phyloP scores from a whole-genome alignment of 345 rosid species.

The Kernera saxatilis region DNA sequence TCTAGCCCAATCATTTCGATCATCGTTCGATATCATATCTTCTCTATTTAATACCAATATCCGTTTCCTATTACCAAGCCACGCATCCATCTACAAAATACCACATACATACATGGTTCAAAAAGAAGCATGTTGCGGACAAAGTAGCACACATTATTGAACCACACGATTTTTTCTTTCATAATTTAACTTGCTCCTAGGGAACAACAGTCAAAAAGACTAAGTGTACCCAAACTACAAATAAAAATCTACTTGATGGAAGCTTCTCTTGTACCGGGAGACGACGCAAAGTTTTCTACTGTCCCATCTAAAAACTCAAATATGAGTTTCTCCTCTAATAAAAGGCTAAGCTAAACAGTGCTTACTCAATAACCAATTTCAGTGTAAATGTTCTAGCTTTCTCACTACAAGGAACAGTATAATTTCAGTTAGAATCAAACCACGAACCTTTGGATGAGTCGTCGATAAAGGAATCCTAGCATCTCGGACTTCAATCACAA shows the following conservation, averaged over 20 bases:
- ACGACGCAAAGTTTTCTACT: not conserved
- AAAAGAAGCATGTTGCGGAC: not conserved
- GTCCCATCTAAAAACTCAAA: not conserved
- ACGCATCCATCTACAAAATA: conserved; percentile 64
- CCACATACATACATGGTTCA: not conserved
- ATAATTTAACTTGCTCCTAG: not conserved
- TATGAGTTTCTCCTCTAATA: not conserved
- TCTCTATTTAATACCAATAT: conserved; percentile 85
- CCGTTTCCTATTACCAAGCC: conserved; percentile 93
- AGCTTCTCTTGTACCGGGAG: not conserved
- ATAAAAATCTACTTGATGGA: not conserved
- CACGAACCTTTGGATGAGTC: conserved; percentile 70
- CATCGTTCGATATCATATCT: conserved; percentile 85
- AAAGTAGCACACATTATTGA: not conserved
- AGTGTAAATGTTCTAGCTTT: not conserved
- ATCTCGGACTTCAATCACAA: conserved; percentile 86
- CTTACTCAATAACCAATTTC: not conserved
- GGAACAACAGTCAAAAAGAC: not conserved
- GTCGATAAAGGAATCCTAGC: conserved; percentile 93
- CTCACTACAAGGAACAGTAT: not conserved
- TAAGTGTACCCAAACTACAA: not conserved
- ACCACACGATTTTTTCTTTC: not conserved
- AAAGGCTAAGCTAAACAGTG: not conserved
- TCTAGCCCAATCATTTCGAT: conserved; percentile 91
- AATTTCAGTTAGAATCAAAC: not conserved